A percentile compares a stretch with the other conserved stretches of the same genome.
Evolutionary conservation across 1,284 basidiomycete species (phyloP).

Genomic region (Sporisorium graminicola): DNA sequence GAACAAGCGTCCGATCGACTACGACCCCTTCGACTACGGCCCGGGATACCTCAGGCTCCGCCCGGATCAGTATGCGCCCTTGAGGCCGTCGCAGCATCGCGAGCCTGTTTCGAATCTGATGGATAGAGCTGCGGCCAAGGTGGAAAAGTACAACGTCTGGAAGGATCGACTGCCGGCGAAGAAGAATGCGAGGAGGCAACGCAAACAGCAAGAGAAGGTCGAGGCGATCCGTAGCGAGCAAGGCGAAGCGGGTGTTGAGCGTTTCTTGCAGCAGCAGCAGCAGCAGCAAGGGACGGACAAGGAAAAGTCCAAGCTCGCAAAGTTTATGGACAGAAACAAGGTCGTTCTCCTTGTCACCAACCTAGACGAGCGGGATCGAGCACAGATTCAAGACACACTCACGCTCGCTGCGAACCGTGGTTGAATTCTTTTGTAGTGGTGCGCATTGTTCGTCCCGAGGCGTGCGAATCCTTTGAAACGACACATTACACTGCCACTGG

Average conservation of each 20-base stretch:
- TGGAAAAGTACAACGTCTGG: conserved; percentile 31
- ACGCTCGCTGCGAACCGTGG: no score
- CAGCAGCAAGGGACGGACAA: conserved; percentile 4
- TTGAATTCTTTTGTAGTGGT: no score
- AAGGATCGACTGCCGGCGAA: conserved; percentile 33
- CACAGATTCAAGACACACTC: conserved; percentile 9
- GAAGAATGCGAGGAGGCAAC: conserved; percentile 10
- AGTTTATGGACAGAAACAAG: conserved; percentile 20
- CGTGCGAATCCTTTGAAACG: no score
- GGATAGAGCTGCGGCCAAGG: conserved; percentile 15
- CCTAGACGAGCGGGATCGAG: conserved; percentile 6
- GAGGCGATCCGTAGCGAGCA: neutral
- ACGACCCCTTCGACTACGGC: conserved; percentile 35
- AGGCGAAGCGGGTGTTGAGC: conserved; percentile 7
- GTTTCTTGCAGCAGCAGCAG: conserved; percentile 9
- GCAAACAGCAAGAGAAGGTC: conserved; percentile 13
- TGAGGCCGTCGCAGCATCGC: conserved; percentile 19
- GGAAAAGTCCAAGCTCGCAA: neutral
- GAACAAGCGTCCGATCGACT: conserved; percentile 27
- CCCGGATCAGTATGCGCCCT: conserved; percentile 8
- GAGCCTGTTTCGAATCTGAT: conserved; percentile 2
- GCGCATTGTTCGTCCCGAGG: no score
- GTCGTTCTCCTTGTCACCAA: conserved; percentile 26
- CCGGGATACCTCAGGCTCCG: conserved; percentile 6
- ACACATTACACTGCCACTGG: no score